Percentiles rank a stretch among this genome's conserved stretches.
These are phyloP conservation scores for Talaromyces sp. DNA, from an alignment of 2,329 filamentous ascomycete species.

Conservation along the genomic window DNA sequence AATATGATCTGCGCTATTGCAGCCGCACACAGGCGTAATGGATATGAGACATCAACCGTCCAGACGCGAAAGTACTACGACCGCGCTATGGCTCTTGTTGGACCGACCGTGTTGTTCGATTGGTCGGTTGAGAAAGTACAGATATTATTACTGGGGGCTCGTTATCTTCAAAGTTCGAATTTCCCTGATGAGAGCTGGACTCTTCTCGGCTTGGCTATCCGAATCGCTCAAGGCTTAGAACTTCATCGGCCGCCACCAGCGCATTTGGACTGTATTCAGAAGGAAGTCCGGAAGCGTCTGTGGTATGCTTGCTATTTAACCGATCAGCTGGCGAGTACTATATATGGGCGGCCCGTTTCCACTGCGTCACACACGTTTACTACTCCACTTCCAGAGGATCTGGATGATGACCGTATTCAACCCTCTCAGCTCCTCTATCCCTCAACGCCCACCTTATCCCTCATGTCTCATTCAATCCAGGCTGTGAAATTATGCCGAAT, in stretches of 20 bases:
- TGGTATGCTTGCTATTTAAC: constrained; percentile 15
- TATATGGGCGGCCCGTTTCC: constrained; percentile 13
- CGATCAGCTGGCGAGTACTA: constrained; percentile 13
- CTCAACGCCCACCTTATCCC: constrained; percentile 5
- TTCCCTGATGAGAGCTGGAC: constrained; percentile 16
- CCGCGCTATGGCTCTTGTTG: constrained; percentile 14
- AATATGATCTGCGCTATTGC: constrained; percentile 16
- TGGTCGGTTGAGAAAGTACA: constrained; percentile 15
- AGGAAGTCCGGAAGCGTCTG: constrained; percentile 14
- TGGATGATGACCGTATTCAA: constrained; percentile 13
- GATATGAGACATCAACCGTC: constrained; percentile 8
- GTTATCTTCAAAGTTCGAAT: constrained; percentile 15
- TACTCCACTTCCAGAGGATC: constrained; percentile 14
- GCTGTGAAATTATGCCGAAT: constrained; percentile 11
- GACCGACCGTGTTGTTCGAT: constrained; percentile 12
- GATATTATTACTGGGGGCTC: constrained; percentile 12
- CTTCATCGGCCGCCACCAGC: constrained; percentile 13
- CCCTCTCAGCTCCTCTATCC: constrained; percentile 12
- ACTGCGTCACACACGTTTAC: constrained; percentile 13
- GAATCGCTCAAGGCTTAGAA: constrained; percentile 14
- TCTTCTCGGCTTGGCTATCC: constrained; percentile 13
- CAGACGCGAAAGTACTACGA: constrained; percentile 15
- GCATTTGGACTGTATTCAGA: constrained; percentile 10
- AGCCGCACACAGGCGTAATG: constrained; percentile 9
- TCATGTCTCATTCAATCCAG: constrained; percentile 13